Conservation (phyloP, 202 grass and related monocot genomes). For the Setaria viridis region DNA sequence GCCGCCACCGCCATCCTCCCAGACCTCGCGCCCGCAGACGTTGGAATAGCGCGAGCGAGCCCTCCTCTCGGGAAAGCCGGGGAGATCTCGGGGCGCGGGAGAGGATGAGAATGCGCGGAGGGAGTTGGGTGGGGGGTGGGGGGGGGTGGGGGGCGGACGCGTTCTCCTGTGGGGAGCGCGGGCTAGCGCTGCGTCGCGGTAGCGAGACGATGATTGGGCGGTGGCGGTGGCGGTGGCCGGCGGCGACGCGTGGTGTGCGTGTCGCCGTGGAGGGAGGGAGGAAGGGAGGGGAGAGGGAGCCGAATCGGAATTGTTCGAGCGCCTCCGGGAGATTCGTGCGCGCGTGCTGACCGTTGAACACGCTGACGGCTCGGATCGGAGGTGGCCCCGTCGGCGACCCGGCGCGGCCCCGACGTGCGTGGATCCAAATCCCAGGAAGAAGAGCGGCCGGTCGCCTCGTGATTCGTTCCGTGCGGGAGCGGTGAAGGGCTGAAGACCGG, state of each 20-base stretch:
- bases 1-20: constrained; percentile 36
- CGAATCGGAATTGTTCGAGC: constrained; percentile 14
- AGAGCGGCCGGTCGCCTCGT: too few species aligned
- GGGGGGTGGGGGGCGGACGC: not conserved
- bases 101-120: not conserved
- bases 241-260: constrained; percentile 33
- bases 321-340: not conserved
- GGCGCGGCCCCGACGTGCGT: not conserved
- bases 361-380: not conserved
- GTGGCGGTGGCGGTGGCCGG: constrained; percentile 37
- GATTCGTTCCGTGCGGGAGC: constrained; percentile 25
- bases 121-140: not conserved
- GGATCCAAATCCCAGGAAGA: not conserved
- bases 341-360: constrained; percentile 13
- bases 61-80: not conserved
- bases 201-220: not conserved
- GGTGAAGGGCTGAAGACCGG: not conserved
- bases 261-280: not conserved
- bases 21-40: not conserved
- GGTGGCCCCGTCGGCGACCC: too few species aligned
- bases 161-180: too few species aligned
- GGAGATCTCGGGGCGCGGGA: constrained; percentile 46
- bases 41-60: not conserved
- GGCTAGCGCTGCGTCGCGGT: too few species aligned
- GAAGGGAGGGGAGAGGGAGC: too few species aligned